Evolutionary conservation across 139 green algal species (phyloP).

Genomic region (Chlamydomonas sp.): DNA sequence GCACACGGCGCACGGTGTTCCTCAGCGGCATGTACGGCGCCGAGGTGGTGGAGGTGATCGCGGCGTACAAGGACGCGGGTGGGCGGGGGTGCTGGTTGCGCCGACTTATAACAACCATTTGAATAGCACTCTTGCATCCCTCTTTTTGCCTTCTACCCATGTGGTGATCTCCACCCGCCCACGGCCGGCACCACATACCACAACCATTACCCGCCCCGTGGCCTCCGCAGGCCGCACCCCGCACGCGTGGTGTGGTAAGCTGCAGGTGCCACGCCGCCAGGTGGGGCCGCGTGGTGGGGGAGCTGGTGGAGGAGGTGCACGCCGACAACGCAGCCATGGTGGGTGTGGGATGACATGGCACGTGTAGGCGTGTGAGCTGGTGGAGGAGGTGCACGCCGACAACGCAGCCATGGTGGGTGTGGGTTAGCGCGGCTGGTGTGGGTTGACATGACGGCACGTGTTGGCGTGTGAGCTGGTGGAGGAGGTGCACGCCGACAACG

Average conservation of each 20-base stretch:
- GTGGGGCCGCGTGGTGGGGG: constrained; percentile 30
- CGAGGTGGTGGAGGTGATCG: constrained; percentile 56
- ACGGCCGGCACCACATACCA: background rate
- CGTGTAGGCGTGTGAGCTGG: no score
- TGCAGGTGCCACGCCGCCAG: no score
- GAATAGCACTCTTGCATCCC: background rate
- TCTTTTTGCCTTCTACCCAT: background rate
- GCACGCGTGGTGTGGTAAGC: no score
- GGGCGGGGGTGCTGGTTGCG: background rate
- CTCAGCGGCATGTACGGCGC: constrained; percentile 53
- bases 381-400: constrained; percentile 39
- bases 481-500: constrained; percentile 44
- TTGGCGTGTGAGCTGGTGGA: no score
- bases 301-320: constrained; percentile 49
- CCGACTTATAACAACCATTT: background rate
- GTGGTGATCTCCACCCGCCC: background rate
- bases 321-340: constrained; percentile 45
- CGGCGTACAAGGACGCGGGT: constrained; percentile 57
- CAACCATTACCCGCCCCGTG: background rate
- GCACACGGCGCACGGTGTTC: constrained; percentile 50
- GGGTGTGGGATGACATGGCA: no score
- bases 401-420: constrained; percentile 48
- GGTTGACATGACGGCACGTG: no score
- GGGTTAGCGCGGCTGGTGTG: no score
- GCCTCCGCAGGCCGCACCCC: constrained; percentile 41